Evolutionary conservation across 1,139 yeast species (phyloP).

Genomic region (Hyphopichia burtonii): DNA sequence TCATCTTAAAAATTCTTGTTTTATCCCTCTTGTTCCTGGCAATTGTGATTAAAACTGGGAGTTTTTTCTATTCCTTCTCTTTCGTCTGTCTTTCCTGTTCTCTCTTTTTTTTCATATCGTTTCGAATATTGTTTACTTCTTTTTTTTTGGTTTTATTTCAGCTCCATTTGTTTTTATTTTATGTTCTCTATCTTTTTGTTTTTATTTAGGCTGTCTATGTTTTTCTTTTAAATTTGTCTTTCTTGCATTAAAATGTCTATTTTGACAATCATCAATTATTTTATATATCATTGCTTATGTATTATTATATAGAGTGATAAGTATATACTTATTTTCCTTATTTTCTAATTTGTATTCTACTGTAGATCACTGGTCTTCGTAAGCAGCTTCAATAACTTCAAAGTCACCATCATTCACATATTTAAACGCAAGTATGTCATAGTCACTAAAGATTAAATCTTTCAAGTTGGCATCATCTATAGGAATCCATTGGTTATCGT

Average conservation of each 20-base stretch:
- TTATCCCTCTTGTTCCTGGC: background rate
- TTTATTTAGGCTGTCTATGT: background rate
- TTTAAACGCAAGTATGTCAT: constrained; percentile 43
- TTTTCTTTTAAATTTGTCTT: background rate
- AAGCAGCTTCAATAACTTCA: constrained; percentile 40
- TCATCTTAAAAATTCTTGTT: background rate
- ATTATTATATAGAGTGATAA: constrained; percentile 3
- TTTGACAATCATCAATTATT: background rate
- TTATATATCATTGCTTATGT: background rate
- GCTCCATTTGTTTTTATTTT: background rate
- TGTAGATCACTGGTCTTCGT: constrained; percentile 26
- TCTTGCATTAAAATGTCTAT: background rate
- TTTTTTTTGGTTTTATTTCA: background rate
- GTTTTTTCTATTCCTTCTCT: background rate
- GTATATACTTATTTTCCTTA: background rate
- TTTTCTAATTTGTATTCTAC: background rate
- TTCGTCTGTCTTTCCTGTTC: background rate
- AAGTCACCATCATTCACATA: constrained; percentile 34
- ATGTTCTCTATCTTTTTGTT: background rate
- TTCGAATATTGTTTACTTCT: constrained; percentile 1
- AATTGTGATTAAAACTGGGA: background rate
- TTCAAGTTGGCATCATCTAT: constrained; percentile 22
- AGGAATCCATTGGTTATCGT: constrained; percentile 41
- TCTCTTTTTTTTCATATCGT: background rate
- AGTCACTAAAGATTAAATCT: constrained; percentile 33